phyloP scores from a whole-genome alignment of 176 grass and related monocot genomes.

The Phyllostachys edulis region DNA sequence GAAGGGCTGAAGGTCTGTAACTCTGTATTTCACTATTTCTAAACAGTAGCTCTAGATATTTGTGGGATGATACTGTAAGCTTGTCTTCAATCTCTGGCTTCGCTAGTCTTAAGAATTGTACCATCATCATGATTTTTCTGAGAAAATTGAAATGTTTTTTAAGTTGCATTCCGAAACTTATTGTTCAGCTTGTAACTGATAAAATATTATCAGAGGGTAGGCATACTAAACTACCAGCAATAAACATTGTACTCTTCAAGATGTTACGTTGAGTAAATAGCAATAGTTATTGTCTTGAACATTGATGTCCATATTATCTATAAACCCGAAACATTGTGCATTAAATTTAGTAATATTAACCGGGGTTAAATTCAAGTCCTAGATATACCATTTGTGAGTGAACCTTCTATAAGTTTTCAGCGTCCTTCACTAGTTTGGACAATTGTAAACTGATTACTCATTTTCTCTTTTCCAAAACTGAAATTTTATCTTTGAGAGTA shows the following conservation, averaged over 20 bases:
- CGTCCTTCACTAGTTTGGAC: not conserved
- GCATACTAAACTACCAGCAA: not conserved
- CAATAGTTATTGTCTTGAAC: not conserved
- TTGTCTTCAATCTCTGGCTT: conserved; percentile 1
- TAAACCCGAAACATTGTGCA: conserved; percentile 11
- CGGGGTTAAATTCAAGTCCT: not conserved
- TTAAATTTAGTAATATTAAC: conserved; percentile 2
- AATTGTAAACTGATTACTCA: conserved; percentile 1
- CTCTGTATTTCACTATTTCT: conserved; percentile 23
- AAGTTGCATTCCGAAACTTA: conserved; percentile 15
- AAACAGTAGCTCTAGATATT: not conserved
- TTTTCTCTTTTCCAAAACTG: conserved; percentile 1
- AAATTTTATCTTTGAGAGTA: not conserved
- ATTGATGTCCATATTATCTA: not conserved
- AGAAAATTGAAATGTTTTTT: conserved; percentile 14
- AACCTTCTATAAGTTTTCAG: not conserved
- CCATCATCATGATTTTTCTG: not conserved
- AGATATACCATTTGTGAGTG: not conserved
- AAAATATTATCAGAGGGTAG: conserved; percentile 2
- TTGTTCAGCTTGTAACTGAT: conserved; percentile 4
- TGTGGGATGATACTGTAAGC: conserved; percentile 1
- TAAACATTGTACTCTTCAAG: not conserved
- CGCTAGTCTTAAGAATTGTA: conserved; percentile 9
- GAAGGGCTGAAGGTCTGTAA: conserved; percentile 95
- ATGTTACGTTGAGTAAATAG: not conserved